phyloP scores from a whole-genome alignment of 176 grass and related monocot genomes.

The Bonia amplexicaulis region DNA sequence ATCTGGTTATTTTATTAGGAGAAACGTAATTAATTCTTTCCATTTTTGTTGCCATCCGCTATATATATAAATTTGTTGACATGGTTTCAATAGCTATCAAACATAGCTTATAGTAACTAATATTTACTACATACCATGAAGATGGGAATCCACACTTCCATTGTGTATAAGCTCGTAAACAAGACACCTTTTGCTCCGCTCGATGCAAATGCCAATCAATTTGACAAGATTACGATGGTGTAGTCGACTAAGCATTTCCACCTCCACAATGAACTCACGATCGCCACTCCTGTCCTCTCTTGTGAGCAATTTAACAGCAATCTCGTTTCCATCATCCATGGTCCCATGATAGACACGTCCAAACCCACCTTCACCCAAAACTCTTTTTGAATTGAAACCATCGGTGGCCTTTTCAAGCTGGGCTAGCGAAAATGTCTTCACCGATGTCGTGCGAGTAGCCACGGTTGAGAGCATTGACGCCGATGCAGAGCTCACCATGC shows the following conservation, averaged over 20 bases:
- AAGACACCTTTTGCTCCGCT: slow-evolving; percentile 73
- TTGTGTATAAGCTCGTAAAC: slow-evolving; percentile 91
- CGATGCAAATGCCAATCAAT: slow-evolving; percentile 92
- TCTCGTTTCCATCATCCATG: slow-evolving; percentile 62
- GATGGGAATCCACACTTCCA: slow-evolving; percentile 95
- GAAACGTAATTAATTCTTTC: not conserved
- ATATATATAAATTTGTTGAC: not conserved
- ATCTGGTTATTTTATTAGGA: not conserved
- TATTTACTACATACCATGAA: slow-evolving; percentile 68
- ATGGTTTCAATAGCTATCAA: not conserved
- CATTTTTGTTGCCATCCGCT: not conserved
- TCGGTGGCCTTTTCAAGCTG: slow-evolving; percentile 85
- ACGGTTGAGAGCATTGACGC: slow-evolving; percentile 62
- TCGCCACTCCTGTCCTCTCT: slow-evolving; percentile 73
- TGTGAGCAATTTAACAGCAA: slow-evolving; percentile 94
- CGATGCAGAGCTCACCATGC: slow-evolving; percentile 60
- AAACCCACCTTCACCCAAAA: slow-evolving; percentile 92
- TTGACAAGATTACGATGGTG: slow-evolving; percentile 97
- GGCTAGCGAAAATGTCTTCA: slow-evolving; percentile 66
- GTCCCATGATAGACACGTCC: slow-evolving; percentile 80
- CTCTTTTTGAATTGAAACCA: slow-evolving; percentile 61
- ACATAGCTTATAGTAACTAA: not conserved
- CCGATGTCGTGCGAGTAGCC: slow-evolving; percentile 61
- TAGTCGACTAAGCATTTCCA: slow-evolving; percentile 89
- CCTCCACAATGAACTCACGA: slow-evolving; percentile 87